phyloP scores from a whole-genome alignment of 2,329 filamentous ascomycete genomes.

The Paraphoma chrysanthemicola region DNA sequence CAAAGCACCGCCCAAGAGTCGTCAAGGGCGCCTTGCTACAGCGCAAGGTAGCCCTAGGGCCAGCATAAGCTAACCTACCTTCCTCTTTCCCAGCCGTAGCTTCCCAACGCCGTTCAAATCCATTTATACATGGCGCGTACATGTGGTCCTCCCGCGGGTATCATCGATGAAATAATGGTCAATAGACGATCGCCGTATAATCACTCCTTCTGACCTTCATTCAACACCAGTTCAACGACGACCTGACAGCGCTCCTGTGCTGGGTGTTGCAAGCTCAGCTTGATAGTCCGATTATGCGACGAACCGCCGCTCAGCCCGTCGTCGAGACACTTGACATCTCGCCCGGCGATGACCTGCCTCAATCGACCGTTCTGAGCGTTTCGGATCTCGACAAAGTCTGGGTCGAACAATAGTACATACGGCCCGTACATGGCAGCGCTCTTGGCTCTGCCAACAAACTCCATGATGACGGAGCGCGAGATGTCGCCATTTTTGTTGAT shows the following conservation, averaged over 20 bases:
- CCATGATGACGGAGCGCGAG: conserved; percentile 92
- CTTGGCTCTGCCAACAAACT: conserved; percentile 94
- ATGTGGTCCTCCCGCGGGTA: neutral
- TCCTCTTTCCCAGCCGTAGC: neutral
- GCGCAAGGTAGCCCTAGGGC: neutral
- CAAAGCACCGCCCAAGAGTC: conserved; percentile 3
- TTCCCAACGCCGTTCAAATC: conserved; percentile 1
- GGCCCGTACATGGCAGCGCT: conserved; percentile 88
- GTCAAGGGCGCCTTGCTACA: neutral
- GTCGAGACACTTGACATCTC: conserved; percentile 89
- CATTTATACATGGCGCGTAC: neutral
- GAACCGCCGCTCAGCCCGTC: conserved; percentile 59
- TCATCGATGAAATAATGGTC: neutral
- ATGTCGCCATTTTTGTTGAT: conserved; percentile 98
- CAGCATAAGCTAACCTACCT: neutral
- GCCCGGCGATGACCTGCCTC: conserved; percentile 90
- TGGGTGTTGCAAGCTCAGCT: conserved; percentile 94
- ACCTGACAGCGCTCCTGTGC: conserved; percentile 84
- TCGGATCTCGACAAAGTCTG: conserved; percentile 94
- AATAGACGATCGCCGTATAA: neutral
- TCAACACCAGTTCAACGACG: conserved; percentile 89
- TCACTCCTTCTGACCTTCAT: conserved; percentile 76
- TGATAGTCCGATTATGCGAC: conserved; percentile 73
- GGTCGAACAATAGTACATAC: conserved; percentile 91
- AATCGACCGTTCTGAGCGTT: conserved; percentile 95